These are phyloP conservation scores for Kuraishia ogatae DNA, from an alignment of 805 yeast genomes.

Conservation along the genomic window DNA sequence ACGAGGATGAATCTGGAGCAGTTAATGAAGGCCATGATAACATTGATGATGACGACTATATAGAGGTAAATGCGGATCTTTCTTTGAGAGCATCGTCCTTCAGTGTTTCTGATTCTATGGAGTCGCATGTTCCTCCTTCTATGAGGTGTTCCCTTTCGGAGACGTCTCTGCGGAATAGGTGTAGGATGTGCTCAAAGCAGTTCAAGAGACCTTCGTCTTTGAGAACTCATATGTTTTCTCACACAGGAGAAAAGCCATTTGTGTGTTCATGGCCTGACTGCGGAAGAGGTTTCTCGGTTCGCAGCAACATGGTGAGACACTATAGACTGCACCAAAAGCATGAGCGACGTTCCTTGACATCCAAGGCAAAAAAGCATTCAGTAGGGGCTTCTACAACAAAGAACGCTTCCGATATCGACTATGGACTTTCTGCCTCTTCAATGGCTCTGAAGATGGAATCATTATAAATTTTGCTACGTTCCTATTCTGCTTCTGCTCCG, in stretches of 20 bases:
- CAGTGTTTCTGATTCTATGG: neutral
- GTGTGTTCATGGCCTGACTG: constrained; percentile 57
- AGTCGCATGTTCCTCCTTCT: neutral
- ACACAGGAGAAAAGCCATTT: constrained; percentile 76
- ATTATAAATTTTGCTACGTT: neutral
- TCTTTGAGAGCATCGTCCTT: neutral
- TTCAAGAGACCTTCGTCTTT: constrained; percentile 80
- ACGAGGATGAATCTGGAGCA: neutral
- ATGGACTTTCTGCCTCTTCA: neutral
- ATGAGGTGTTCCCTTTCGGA: constrained; percentile 16
- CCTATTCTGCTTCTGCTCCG: too few relatives aligned
- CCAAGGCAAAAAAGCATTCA: neutral
- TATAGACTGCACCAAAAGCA: constrained; percentile 45
- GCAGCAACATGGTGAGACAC: constrained; percentile 78
- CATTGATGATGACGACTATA: neutral
- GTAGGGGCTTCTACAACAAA: neutral
- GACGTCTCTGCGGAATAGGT: constrained; percentile 37
- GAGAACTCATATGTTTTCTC: constrained; percentile 72
- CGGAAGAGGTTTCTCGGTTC: constrained; percentile 61
- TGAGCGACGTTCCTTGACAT: neutral
- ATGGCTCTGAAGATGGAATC: neutral
- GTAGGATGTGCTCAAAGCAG: constrained; percentile 57
- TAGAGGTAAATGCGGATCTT: neutral
- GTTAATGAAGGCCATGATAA: neutral
- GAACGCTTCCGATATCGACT: neutral